Percentiles rank a stretch among this genome's conserved stretches.
Conservation (phyloP, 2,329 filamentous ascomycete genomes). For the Penicillium griseofulvum region DNA sequence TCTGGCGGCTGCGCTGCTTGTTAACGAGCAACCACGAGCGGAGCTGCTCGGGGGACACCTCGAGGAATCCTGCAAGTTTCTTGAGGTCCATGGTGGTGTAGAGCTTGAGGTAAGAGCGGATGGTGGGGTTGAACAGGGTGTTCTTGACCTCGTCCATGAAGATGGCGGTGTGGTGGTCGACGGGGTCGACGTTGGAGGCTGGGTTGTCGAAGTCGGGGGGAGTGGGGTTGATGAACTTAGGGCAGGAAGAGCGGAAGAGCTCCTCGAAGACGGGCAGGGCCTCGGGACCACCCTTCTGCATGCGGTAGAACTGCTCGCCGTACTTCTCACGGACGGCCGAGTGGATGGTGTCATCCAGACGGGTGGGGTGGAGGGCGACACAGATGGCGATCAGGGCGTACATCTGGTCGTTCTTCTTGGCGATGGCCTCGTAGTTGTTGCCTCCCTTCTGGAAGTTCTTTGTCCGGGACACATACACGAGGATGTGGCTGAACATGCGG, state of each 20-base stretch:
- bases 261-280: constrained; percentile 96
- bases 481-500: constrained; percentile 99
- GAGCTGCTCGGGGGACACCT: constrained; percentile 93
- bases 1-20: constrained; percentile 97
- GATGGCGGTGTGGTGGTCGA: constrained; percentile 94
- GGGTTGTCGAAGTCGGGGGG: constrained; percentile 98
- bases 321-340: constrained; percentile 98
- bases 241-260: constrained; percentile 95
- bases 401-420: constrained; percentile 99
- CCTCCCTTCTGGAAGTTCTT: constrained; percentile 99
- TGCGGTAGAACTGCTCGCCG: constrained; percentile 93
- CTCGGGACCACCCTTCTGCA: constrained; percentile 94
- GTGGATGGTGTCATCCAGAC: constrained; percentile 98
- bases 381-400: constrained; percentile 98
- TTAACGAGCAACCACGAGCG: constrained; percentile 92
- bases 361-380: constrained; percentile 94
- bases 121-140: constrained; percentile 95
- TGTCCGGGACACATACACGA: constrained; percentile 96
- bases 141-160: constrained; percentile 99
- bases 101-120: constrained; percentile 97
- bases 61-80: constrained; percentile 96
- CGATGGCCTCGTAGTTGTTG: constrained; percentile 88
- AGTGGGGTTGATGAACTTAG: constrained; percentile 98
- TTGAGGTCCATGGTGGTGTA: constrained; percentile 99
- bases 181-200: constrained; percentile 89